Evolutionary conservation across 257 asterid species (phyloP), one percentile per base, ranked within the genome.

Genomic region (Ilex aquifolium): DNA sequence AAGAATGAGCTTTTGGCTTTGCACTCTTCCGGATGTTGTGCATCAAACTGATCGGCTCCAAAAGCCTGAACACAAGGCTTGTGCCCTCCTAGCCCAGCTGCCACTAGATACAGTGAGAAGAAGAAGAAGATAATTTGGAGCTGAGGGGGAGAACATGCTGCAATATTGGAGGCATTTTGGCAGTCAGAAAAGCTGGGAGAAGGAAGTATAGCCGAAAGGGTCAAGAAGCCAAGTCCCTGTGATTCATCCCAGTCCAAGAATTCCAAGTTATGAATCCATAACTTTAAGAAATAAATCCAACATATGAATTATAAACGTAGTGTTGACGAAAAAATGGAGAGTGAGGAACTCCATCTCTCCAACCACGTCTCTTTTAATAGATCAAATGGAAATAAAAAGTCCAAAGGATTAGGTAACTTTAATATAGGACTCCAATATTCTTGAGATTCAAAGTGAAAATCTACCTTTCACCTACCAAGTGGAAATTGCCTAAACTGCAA

Each of bases 1-100:
- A 79, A 79, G 64, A 76, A 79, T 16, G 80, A 73, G 54, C 80
- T 75, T 67, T 75, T 79, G 29, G 81, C 74, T 64, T 72, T 69
- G 40, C 50, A 15, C 68, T 75, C 84, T 12, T 65, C 46, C 2
- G 76, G 76, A 57, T 79, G 68, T 5, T 60, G 64, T 55, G 60
- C 63, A 66, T 79, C 81, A 69, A 79, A 79, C 36, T 78, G 83
- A 65, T 78, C 80, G 17, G 83, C 80, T 46, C 80, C 80, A 62
- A 79, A 72, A 31, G 82, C 77, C 66, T 70, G 80, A 12, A 79
- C 61, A 57, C 85, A 79, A 13, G 75, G 69, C 57, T 65, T 79
- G 64, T 67, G 71, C 44, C 77, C 75, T 42, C 84, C 80, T 73
- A 74, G 82, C 1, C 71, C 73, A 7, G 76, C 2, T 30, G 80